A percentile compares a stretch with the other conserved stretches of the same genome.
Conservation (phyloP, 225 moss, liverwort and hornwort genomes). For the Bryoerythrophyllum caledonicum region DNA sequence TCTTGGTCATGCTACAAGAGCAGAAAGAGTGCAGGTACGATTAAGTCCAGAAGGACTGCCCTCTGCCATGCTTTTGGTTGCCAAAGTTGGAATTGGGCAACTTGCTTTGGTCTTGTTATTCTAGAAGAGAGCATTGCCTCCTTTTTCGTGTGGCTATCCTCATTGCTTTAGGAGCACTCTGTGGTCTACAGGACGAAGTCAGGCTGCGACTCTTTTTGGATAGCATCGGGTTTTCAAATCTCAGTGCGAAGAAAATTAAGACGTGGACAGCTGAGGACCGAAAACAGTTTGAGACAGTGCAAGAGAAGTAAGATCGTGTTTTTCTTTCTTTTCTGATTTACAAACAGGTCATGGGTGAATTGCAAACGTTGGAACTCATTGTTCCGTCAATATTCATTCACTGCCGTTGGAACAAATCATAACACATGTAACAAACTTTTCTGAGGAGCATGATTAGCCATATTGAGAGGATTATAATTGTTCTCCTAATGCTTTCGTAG, state of each 20-base stretch:
- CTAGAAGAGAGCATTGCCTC: not conserved
- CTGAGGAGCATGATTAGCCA: not conserved
- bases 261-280: slow-evolving; percentile 97
- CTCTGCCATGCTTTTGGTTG: not conserved
- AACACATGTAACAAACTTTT: not conserved
- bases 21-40: slow-evolving; percentile 95
- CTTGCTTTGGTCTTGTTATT: not conserved
- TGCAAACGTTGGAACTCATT: not conserved
- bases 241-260: slow-evolving; percentile 97
- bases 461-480: not conserved
- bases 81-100: not conserved
- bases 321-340: not conserved
- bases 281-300: slow-evolving; percentile 95
- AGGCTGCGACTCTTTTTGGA: slow-evolving; percentile 91
- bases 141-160: not conserved
- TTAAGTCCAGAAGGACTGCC: slow-evolving; percentile 6
- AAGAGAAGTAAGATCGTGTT: slow-evolving; percentile 75
- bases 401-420: slow-evolving; percentile 13
- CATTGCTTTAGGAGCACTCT: not conserved
- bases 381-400: not conserved
- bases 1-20: slow-evolving; percentile 95
- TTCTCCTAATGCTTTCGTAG: not conserved
- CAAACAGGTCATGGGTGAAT: not conserved
- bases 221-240: slow-evolving; percentile 98
- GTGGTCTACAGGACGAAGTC: slow-evolving; percentile 65